Percentiles rank a stretch among this genome's conserved stretches.
phyloP scores from a whole-genome alignment of 2,329 filamentous ascomycete species.

The Apiospora marii region DNA sequence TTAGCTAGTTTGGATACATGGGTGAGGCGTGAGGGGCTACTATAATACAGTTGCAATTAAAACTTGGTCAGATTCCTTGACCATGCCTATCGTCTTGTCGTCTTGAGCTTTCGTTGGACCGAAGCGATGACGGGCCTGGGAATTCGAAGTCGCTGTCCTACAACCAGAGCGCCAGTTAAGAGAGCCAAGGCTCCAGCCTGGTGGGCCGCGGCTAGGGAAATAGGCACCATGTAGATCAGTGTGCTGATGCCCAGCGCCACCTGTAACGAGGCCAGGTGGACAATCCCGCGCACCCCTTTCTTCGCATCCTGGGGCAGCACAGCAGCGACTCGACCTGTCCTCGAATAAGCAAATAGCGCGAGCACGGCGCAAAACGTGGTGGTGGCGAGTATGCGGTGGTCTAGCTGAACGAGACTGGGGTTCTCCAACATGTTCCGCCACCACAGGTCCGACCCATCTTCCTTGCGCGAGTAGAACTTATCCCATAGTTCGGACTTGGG shows the following conservation, averaged over 20 bases:
- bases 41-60: constrained; percentile 8
- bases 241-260: constrained; percentile 88
- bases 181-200: constrained; percentile 90
- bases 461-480: constrained; percentile 80
- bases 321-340: constrained; percentile 65
- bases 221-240: constrained; percentile 92
- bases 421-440: constrained; percentile 99
- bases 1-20: neutral
- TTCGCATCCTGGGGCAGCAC: constrained; percentile 69
- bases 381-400: constrained; percentile 91
- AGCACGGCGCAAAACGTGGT: constrained; percentile 87
- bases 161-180: constrained; percentile 80
- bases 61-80: neutral
- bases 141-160: constrained; percentile 80
- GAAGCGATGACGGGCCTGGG: constrained; percentile 70
- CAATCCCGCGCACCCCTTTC: constrained; percentile 78
- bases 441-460: constrained; percentile 84
- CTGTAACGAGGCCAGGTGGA: constrained; percentile 84
- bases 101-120: constrained; percentile 58
- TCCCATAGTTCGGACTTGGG: constrained; percentile 86
- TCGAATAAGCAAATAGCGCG: constrained; percentile 81
- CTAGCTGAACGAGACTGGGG: constrained; percentile 91
- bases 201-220: constrained; percentile 85
- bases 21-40: constrained; percentile 17
- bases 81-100: constrained; percentile 6